Evolutionary conservation across 371 early-diverging fungal genomes (phyloP).

Genomic region (Apophysomyces variabilis): DNA sequence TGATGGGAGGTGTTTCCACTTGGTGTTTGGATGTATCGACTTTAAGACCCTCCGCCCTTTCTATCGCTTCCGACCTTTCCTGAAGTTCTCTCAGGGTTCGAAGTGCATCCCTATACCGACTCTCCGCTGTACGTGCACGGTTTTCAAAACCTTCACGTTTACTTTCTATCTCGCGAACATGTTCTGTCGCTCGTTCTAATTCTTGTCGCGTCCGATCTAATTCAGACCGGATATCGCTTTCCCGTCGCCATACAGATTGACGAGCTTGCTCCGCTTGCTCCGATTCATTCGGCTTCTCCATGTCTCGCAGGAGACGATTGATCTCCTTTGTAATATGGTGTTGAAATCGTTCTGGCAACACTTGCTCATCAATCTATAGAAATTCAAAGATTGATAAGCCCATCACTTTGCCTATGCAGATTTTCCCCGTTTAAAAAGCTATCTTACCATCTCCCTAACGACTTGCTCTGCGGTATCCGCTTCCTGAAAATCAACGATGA

Average conservation of each 20-base stretch:
- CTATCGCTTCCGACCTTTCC: constrained; percentile 12
- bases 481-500: constrained; percentile 29
- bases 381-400: not conserved
- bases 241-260: constrained; percentile 53
- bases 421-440: not conserved
- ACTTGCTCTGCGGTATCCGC: constrained; percentile 83
- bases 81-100: constrained; percentile 36
- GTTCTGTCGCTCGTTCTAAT: constrained; percentile 35
- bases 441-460: constrained; percentile 71
- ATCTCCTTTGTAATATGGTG: constrained; percentile 76
- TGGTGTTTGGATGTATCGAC: constrained; percentile 15
- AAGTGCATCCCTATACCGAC: constrained; percentile 36
- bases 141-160: constrained; percentile 44
- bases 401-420: not conserved
- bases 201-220: constrained; percentile 42
- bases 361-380: constrained; percentile 65
- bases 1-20: not conserved
- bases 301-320: constrained; percentile 73
- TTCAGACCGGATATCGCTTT: constrained; percentile 49
- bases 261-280: constrained; percentile 42
- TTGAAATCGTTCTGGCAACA: constrained; percentile 66
- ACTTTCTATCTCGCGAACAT: constrained; percentile 36
- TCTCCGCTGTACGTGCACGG: constrained; percentile 42
- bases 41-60: constrained; percentile 7
- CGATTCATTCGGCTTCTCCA: constrained; percentile 44